Base-by-base conservation (phyloP, 2,329 filamentous ascomycete species). In the Ceratocystis smalleyi region DNA sequence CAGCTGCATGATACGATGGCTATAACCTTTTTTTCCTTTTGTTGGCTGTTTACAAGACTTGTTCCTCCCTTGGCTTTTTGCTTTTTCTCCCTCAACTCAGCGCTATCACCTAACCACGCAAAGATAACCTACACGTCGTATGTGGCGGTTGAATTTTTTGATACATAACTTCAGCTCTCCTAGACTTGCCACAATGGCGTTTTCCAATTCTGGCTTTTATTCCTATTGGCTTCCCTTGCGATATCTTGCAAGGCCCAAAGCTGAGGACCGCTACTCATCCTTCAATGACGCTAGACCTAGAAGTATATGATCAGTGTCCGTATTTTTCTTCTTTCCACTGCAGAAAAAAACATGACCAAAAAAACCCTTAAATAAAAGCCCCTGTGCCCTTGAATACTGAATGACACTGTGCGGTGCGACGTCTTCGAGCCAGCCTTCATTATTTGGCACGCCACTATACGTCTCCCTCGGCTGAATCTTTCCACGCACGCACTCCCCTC, bases 111-210 rank as follows among this genome's bases (percentile, higher is more conserved):
- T 57, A 40, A 40, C 35, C 4, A 12, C 3, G 10, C 35, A 40
- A 40, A 40, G 10, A 40, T 40, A 40, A 40, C 35, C 12, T 40
- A 15, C 35, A 40, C 35, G 17, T 55, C 22, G 3, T 55, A 12
- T 30, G 12, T 55, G 51, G 2, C 15, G 7, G 7, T 24, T 22
- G 22, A 22, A 51, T 27, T 24, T 35, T 65, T 66, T 75, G 71
- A 60, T 8, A 43, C 30, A 57, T 35, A 35, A 32, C 35, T 57
- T 57, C 27, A 57, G 54, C 54, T 57, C 54, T 32, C 12, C 2
- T n/a, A 17, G 54, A 35, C 54, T 57, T 32, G 54, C 12, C 54
- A 57, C 54, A 57, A 32, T n/a, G 30, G 54, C 54, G 54, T n/a
- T 57, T 57, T 35, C 30, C 32, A 17, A 7, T 7, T 17, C 32